These are phyloP conservation scores for Pharus latifolius DNA, from an alignment of 176 grass and related monocot genomes.

Conservation along the genomic window DNA sequence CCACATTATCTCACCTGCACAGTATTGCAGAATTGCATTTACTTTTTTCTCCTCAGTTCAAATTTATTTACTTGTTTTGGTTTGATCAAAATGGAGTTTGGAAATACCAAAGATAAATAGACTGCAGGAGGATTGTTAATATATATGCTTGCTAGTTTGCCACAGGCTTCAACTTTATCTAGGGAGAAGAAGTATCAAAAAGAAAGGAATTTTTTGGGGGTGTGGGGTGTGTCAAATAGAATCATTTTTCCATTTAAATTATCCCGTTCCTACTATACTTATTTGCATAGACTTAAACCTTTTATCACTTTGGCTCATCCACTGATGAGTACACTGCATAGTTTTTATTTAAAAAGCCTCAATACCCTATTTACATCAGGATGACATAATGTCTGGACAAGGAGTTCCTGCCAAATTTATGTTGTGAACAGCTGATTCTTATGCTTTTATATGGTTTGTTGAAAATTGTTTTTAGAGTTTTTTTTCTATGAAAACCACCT, in stretches of 20 bases:
- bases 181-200: not conserved
- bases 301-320: not conserved
- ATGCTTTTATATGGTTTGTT: not conserved
- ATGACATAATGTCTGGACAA: not conserved
- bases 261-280: not conserved
- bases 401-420: not conserved
- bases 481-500: not conserved
- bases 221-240: too few relatives aligned
- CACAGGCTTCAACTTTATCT: not conserved
- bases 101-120: not conserved
- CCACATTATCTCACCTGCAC: not conserved
- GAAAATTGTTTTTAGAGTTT: constrained; percentile 4
- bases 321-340: not conserved
- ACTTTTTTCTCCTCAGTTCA: not conserved
- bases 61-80: not conserved
- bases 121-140: not conserved
- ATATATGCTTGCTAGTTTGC: not conserved
- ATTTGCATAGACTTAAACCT: not conserved
- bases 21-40: not conserved
- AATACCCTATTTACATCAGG: not conserved
- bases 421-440: not conserved
- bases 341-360: not conserved
- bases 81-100: not conserved
- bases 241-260: not conserved
- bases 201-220: not conserved